Base-by-base conservation (phyloP, 176 grass and related monocot genomes). In the Oryza longistaminata region DNA sequence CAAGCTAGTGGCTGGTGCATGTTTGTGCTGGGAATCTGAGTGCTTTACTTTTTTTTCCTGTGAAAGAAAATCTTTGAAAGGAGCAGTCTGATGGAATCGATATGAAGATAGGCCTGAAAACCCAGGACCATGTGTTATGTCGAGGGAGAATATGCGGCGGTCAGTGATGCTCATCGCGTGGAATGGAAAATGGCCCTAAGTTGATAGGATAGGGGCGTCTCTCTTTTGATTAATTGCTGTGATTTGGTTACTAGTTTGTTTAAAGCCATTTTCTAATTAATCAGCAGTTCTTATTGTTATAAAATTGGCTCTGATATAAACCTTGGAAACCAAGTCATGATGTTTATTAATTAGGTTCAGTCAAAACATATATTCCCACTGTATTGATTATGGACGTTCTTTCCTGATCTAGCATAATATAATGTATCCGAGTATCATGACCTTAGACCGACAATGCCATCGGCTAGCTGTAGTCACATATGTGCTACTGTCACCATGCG, bases 1-100 rank as follows among this genome's bases (percentile, higher is more conserved):
- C 10, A 43, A 43, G 42, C 58, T 66, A 15, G 88, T 60, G 88
- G 66, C 77, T 50, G 77, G 35, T 10, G 64, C 5, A 42, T 29
- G 80, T 49, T 25, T 72, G 31, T 76, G 72, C 31, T 26, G 0
- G 77, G 75, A 81, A 76, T 65, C 19, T 31, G 43, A 43, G 68
- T 25, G 29, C 52, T 39, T 71, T 43, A 43, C 10, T 49, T 58
- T 58, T 58, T 58, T 55, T 83, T 69, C 45, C 64, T 8, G 45
- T 58, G 82, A 75, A 67, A 83, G 43, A 15, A 48, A 34, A 34
- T 21, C 21, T 22, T n/a, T 35, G 65, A 76, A 66, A 67, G 48
- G 7, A 17, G 66, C 44, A 14, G 52, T 17, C 16, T 21, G 62
- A 24, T 69, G 78, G 66, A 15, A 33, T 19, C 31, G 14, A 82